These are phyloP conservation scores for Heliocybe sulcata DNA, from an alignment of 1,284 basidiomycete genomes.

Conservation along the genomic window DNA sequence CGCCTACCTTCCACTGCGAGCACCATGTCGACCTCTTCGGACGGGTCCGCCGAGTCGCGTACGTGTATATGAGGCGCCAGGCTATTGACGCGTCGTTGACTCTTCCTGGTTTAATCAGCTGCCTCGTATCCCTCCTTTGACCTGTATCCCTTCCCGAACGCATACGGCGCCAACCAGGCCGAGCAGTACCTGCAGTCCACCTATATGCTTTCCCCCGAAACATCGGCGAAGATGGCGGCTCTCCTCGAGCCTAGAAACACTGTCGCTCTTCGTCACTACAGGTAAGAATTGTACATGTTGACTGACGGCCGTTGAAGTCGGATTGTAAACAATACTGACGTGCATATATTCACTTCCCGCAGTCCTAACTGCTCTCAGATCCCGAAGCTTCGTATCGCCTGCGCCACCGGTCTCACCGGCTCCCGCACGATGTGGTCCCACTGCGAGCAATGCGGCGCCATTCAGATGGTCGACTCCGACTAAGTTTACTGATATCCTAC, in stretches of 20 bases:
- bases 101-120: not conserved
- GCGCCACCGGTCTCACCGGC: constrained; percentile 26
- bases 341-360: constrained; percentile 13
- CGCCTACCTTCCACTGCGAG: constrained; percentile 63
- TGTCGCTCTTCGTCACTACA: constrained; percentile 50
- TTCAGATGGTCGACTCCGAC: constrained; percentile 78
- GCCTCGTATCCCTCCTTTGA: constrained; percentile 59
- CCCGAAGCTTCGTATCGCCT: constrained; percentile 43
- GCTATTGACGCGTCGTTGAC: not conserved
- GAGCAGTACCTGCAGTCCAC: not conserved
- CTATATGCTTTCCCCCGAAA: not conserved
- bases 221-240: not conserved
- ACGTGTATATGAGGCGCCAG: not conserved
- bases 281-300: constrained; percentile 39
- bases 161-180: constrained; percentile 25
- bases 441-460: constrained; percentile 81
- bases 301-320: not conserved
- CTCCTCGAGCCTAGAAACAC: constrained; percentile 52
- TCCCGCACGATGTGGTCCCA: constrained; percentile 73
- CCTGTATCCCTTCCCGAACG: constrained; percentile 42
- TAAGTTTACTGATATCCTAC: constrained; percentile 20
- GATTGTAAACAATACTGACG: constrained; percentile 6
- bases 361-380: constrained; percentile 70
- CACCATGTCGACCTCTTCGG: constrained; percentile 29
- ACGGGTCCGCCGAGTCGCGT: not conserved